Conservation (phyloP, 768 basidiomycete species). For the Candolleomyces aberdarensis region DNA sequence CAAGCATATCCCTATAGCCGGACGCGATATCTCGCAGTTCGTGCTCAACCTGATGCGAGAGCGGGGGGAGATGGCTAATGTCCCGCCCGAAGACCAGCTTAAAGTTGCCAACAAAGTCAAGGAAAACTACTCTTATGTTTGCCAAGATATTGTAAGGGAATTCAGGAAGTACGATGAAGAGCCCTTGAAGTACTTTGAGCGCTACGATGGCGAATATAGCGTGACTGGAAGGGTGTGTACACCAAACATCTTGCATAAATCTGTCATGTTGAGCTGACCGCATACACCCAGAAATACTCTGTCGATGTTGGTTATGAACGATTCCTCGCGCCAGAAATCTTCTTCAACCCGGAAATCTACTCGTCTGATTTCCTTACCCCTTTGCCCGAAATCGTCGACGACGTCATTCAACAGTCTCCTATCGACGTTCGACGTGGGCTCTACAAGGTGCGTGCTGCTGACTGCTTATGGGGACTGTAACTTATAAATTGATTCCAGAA, state of each 20-base stretch:
- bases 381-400: constrained; percentile 92
- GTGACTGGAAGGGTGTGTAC: constrained; percentile 82
- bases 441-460: constrained; percentile 66
- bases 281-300: constrained; percentile 69
- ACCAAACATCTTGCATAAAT: background rate
- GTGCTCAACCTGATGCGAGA: constrained; percentile 95
- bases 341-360: constrained; percentile 99
- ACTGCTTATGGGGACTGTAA: background rate
- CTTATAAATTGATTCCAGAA: constrained; percentile 51
- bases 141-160: constrained; percentile 98
- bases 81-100: constrained; percentile 94
- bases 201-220: constrained; percentile 90
- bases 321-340: constrained; percentile 98
- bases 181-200: constrained; percentile 91
- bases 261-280: background rate
- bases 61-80: constrained; percentile 85
- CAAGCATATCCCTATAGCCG: constrained; percentile 98
- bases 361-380: constrained; percentile 98
- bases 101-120: constrained; percentile 92
- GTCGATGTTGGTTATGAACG: constrained; percentile 98
- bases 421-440: constrained; percentile 96
- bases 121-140: constrained; percentile 97
- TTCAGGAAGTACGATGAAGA: constrained; percentile 98
- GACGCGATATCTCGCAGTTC: constrained; percentile 95
- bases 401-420: constrained; percentile 92